Evolutionary conservation across 2,329 filamentous ascomycete species (phyloP), one percentile per base, ranked within the genome.

Genomic region (Myriosclerotinia duriaeana): DNA sequence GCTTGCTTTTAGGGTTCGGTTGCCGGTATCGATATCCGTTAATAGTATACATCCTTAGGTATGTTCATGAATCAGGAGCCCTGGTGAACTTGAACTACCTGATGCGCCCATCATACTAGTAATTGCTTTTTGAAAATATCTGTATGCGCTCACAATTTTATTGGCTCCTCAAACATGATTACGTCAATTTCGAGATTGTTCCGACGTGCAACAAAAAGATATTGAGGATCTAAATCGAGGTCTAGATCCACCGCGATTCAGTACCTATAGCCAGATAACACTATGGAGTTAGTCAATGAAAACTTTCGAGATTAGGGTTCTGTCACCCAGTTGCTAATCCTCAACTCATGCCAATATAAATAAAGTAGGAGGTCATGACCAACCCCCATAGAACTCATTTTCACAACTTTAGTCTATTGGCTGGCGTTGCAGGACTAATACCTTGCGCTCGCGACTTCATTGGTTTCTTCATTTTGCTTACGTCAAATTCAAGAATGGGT

Each of bases 401-500:
- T 22, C 40, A n/a, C n/a, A n/a, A 26, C 55, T 46, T 15, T 17
- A 34, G 9, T 46, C 40, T n/a, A 46, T n/a, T 46, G 40, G 26
- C 20, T n/a, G 5, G 30, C 5, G 2, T 44, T 20, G 1, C 8
- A 8, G 26, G 7, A 8, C 7, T 40, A 3, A n/a, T 5, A 20
- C 40, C n/a, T 36, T 59, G 55, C 26, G 55, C 55, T 58, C 22
- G 22, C 1, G 3, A 46, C 7, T 22, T 17, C 17, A 59, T 46
- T 59, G 40, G 56, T 8, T 46, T 4, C 8, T 46, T 6, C 6
- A 4, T 3, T 1, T 9, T 59, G 30, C 42, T 59, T 36, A 59
- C 12, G 40, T 36, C 42, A 59, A 59, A 22, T 59, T 59, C 11
- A 34, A 48, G 56, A 59, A 46, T 36, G 40, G 42, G 5, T 36